A percentile compares a stretch with the other conserved stretches of the same genome.
These are phyloP conservation scores for Eustoma russellianum DNA, from an alignment of 257 asterid species.

Conservation along the genomic window DNA sequence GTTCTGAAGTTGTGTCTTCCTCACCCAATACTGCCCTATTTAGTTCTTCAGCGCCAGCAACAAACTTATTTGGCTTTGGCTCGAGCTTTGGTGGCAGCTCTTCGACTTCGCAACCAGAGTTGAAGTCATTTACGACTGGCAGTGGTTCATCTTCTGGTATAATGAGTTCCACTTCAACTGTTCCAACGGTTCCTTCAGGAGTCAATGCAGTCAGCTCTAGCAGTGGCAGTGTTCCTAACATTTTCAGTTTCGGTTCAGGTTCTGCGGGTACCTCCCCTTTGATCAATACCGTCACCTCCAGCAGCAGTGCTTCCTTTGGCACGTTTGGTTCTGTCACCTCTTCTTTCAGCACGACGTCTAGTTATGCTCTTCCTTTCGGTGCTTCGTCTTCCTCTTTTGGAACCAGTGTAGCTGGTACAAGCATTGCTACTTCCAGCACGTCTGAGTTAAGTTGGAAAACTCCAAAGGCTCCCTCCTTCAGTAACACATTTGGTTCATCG, in stretches of 20 bases:
- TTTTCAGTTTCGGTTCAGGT: slow-evolving; percentile 21
- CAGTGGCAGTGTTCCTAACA: neutral
- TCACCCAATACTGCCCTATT: slow-evolving; percentile 9
- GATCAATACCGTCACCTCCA: slow-evolving; percentile 20
- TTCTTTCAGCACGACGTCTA: slow-evolving; percentile 13
- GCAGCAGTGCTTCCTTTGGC: slow-evolving; percentile 25
- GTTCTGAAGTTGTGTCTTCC: slow-evolving; percentile 12
- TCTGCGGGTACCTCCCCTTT: slow-evolving; percentile 35
- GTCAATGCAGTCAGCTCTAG: slow-evolving; percentile 5
- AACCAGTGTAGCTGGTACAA: slow-evolving; percentile 27
- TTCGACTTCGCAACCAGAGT: slow-evolving; percentile 11
- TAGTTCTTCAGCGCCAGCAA: slow-evolving; percentile 11
- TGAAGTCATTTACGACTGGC: slow-evolving; percentile 10
- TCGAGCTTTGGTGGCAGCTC: slow-evolving; percentile 7
- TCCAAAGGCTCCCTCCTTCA: slow-evolving; percentile 26
- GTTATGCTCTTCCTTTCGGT: slow-evolving; percentile 38
- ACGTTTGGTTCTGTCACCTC: slow-evolving; percentile 27
- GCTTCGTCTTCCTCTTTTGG: slow-evolving; percentile 34
- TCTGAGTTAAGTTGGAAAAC: slow-evolving; percentile 27
- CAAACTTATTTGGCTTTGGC: slow-evolving; percentile 5
- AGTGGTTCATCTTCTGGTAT: slow-evolving; percentile 10
- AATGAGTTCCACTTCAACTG: slow-evolving; percentile 4
- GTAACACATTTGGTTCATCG: slow-evolving; percentile 18
- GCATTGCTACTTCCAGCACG: slow-evolving; percentile 18
- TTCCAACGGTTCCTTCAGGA: slow-evolving; percentile 4